These are phyloP conservation scores for Sporothrix brunneoviolacea DNA, from an alignment of 2,329 filamentous ascomycete genomes.

Conservation along the genomic window DNA sequence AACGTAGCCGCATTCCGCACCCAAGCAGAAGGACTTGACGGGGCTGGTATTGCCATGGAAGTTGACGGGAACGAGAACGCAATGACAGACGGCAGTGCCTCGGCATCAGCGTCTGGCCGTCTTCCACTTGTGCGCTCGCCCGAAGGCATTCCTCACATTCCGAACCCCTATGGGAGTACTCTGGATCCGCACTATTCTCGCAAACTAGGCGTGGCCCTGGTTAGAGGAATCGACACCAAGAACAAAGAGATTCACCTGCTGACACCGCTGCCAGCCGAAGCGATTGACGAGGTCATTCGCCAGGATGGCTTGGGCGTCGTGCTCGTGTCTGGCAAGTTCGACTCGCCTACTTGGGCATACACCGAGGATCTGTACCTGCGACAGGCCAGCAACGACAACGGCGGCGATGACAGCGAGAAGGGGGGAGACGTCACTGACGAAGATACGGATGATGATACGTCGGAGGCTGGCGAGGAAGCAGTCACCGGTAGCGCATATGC, in stretches of 20 bases:
- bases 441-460: slow-evolving; percentile 28
- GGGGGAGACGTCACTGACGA: slow-evolving; percentile 21
- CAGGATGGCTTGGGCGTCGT: slow-evolving; percentile 44
- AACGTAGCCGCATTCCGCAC: slow-evolving; percentile 41
- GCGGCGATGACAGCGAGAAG: background rate
- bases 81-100: background rate
- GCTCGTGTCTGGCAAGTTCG: slow-evolving; percentile 61
- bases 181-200: slow-evolving; percentile 55
- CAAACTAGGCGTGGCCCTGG: slow-evolving; percentile 57
- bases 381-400: background rate
- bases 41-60: background rate
- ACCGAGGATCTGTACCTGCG: slow-evolving; percentile 50
- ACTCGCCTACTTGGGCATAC: slow-evolving; percentile 63
- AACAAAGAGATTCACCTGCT: slow-evolving; percentile 55
- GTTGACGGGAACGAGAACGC: background rate
- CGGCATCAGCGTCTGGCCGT: slow-evolving; percentile 28
- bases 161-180: slow-evolving; percentile 43
- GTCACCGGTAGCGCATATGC: slow-evolving; percentile 20
- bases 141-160: slow-evolving; percentile 57
- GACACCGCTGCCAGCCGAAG: slow-evolving; percentile 40
- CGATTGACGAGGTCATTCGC: slow-evolving; percentile 8
- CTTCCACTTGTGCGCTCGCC: slow-evolving; percentile 39
- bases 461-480: slow-evolving; percentile 30
- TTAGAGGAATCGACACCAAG: slow-evolving; percentile 60
- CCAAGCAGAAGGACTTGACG: slow-evolving; percentile 13